Conservation (phyloP, 306 rosid species). For the Lathyrus sativus region DNA sequence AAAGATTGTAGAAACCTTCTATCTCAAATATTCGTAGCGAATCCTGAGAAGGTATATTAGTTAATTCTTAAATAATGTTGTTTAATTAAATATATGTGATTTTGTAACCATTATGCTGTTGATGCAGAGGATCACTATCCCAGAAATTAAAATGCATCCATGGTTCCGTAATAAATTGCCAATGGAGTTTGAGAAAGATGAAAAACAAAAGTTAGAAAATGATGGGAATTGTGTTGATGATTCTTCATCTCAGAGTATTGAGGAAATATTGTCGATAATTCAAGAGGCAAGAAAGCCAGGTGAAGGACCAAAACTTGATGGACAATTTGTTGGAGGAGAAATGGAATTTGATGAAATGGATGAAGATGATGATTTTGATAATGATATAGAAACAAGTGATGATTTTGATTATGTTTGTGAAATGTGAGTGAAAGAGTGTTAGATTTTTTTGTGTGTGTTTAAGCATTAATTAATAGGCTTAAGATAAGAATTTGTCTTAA, state of each 20-base stretch:
- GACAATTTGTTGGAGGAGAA: constrained; percentile 69
- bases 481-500: constrained; percentile 16
- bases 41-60: constrained; percentile 70
- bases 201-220: constrained; percentile 36
- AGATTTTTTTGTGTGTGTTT: constrained; percentile 11
- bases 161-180: constrained; percentile 82
- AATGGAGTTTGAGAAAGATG: constrained; percentile 62
- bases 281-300: constrained; percentile 73
- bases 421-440: constrained; percentile 36
- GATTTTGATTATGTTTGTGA: constrained; percentile 80
- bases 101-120: neutral
- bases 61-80: neutral
- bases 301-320: constrained; percentile 58
- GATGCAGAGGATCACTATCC: constrained; percentile 80
- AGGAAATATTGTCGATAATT: constrained; percentile 65
- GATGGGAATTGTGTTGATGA: constrained; percentile 39
- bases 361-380: constrained; percentile 74
- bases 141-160: constrained; percentile 71
- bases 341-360: constrained; percentile 85
- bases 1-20: constrained; percentile 78
- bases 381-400: constrained; percentile 79
- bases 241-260: constrained; percentile 54
- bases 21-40: constrained; percentile 75
- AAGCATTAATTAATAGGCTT: constrained; percentile 4
- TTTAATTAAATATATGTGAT: neutral